These are phyloP conservation scores for Ceraceosorus guamensis DNA, from an alignment of 1,284 basidiomycete species.

Conservation along the genomic window DNA sequence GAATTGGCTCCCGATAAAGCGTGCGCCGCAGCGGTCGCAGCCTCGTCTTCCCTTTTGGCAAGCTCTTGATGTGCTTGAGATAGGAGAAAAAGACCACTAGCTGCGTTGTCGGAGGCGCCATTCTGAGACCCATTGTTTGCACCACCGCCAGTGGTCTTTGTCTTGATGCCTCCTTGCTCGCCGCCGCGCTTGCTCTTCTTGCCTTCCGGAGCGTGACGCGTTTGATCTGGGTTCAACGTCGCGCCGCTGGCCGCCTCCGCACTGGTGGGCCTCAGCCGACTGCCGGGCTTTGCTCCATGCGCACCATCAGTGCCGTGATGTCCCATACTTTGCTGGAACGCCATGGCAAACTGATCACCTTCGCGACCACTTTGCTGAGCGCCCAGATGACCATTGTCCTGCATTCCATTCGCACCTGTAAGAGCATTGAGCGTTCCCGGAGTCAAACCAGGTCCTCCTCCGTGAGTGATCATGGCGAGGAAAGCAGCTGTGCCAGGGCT, in stretches of 20 bases:
- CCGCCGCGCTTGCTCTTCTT: slow-evolving; percentile 5
- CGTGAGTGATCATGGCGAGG: slow-evolving; percentile 74
- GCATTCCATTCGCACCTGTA: slow-evolving; percentile 11
- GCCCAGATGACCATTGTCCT: neutral
- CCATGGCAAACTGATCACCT: slow-evolving; percentile 1
- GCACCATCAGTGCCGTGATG: slow-evolving; percentile 6
- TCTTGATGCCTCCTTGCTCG: slow-evolving; percentile 12
- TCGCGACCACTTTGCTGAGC: slow-evolving; percentile 2
- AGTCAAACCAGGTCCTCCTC: slow-evolving; percentile 51
- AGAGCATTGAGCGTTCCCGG: slow-evolving; percentile 62
- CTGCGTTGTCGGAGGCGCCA: slow-evolving; percentile 53
- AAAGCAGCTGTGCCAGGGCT: slow-evolving; percentile 87
- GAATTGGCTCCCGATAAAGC: too few relatives aligned
- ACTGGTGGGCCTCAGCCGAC: slow-evolving; percentile 1
- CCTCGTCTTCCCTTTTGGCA: slow-evolving; percentile 77
- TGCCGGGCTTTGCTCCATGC: slow-evolving; percentile 17
- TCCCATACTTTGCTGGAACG: neutral
- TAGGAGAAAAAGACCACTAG: slow-evolving; percentile 85
- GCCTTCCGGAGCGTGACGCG: neutral
- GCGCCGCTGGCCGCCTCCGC: neutral
- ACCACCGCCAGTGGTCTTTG: neutral
- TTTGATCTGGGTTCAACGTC: too few relatives aligned
- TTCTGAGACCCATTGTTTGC: neutral
- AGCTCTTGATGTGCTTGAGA: slow-evolving; percentile 91
- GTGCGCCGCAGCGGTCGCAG: slow-evolving; percentile 4